These are phyloP conservation scores for Piper longum DNA, from an alignment of 164 flowering plant species.

Conservation along the genomic window DNA sequence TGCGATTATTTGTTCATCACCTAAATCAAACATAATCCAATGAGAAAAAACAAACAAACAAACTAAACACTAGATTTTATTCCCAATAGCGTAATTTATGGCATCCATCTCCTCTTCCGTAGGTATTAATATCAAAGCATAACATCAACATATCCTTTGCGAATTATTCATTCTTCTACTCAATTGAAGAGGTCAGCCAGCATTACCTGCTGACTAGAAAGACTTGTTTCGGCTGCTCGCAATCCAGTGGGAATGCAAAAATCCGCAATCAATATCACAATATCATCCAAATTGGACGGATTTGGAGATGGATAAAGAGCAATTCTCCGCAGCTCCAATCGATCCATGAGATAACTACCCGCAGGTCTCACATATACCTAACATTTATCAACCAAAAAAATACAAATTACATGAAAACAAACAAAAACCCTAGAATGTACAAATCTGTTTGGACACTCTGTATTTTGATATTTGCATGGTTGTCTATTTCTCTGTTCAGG, in stretches of 20 bases:
- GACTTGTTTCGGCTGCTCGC: slow-evolving; percentile 74
- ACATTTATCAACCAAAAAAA: not conserved
- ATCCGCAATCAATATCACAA: slow-evolving; percentile 55
- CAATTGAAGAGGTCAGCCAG: not conserved
- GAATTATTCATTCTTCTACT: not conserved
- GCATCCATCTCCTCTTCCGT: not conserved
- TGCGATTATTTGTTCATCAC: not conserved
- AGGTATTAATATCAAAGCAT: not conserved
- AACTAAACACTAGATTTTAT: not conserved
- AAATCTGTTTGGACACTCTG: too few relatives aligned
- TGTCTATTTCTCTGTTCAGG: too few relatives aligned
- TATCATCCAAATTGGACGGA: slow-evolving; percentile 23
- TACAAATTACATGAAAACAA: not conserved
- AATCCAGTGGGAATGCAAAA: slow-evolving; percentile 68
- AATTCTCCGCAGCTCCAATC: slow-evolving; percentile 69
- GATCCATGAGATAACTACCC: slow-evolving; percentile 91
- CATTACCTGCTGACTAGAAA: slow-evolving; percentile 52
- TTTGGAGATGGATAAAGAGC: slow-evolving; percentile 30
- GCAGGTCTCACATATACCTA: slow-evolving; percentile 95
- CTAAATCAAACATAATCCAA: too few relatives aligned
- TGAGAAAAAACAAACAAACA: too few relatives aligned
- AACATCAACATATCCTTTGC: not conserved
- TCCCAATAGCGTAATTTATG: not conserved
- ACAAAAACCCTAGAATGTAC: not conserved
- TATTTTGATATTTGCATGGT: too few relatives aligned